A percentile compares a stretch with the other conserved stretches of the same genome.
phyloP scores from a whole-genome alignment of 352 stramenopile genomes.

The Phytophthora sp. region DNA sequence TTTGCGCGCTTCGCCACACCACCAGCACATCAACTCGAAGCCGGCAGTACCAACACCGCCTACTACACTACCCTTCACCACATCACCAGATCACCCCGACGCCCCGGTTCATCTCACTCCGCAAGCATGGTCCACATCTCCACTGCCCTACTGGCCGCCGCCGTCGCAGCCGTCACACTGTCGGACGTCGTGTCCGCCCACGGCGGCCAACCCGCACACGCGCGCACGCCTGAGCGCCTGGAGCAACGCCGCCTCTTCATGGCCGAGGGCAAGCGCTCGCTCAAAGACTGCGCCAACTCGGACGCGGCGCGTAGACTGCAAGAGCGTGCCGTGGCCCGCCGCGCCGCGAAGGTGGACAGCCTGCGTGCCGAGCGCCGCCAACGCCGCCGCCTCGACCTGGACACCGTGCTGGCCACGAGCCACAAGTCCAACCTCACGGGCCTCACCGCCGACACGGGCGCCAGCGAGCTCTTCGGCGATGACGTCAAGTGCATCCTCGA shows the following conservation, averaged over 20 bases:
- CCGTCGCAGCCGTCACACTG: background rate
- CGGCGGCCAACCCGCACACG: conserved; percentile 1
- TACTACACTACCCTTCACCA: no score
- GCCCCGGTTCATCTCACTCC: no score
- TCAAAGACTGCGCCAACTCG: conserved; percentile 27
- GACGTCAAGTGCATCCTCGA: conserved; percentile 31
- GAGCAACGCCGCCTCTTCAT: conserved; percentile 29
- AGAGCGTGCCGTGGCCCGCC: conserved; percentile 11
- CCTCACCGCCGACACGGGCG: conserved; percentile 4
- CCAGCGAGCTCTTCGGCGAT: conserved; percentile 24
- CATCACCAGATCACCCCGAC: background rate
- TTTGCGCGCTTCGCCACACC: conserved; percentile 12
- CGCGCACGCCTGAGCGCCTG: conserved; percentile 1
- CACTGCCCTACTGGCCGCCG: background rate
- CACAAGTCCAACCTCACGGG: conserved; percentile 25
- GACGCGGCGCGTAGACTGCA: conserved; percentile 11
- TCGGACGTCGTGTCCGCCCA: background rate
- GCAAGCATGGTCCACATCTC: conserved; percentile 12
- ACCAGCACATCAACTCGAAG: no score
- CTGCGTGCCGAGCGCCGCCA: conserved; percentile 13
- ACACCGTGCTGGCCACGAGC: conserved; percentile 19
- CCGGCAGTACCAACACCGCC: no score
- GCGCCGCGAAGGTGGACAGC: conserved; percentile 10
- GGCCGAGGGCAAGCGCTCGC: conserved; percentile 20
- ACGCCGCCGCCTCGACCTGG: conserved; percentile 13